These are phyloP conservation scores for Xylariaceae sp. DNA, from an alignment of 2,329 filamentous ascomycete species.

Conservation along the genomic window DNA sequence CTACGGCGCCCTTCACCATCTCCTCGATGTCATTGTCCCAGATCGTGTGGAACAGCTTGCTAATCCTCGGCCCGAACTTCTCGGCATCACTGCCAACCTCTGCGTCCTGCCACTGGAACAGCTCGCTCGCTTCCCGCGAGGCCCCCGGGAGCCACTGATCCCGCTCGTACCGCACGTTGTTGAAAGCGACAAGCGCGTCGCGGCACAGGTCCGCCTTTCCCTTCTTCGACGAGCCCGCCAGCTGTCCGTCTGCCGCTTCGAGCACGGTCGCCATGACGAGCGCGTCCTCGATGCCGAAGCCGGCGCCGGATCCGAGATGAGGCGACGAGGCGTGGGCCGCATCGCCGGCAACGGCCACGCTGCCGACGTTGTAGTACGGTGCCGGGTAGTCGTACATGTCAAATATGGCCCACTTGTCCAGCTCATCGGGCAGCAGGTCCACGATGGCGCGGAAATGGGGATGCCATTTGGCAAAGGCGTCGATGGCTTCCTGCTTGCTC, in stretches of 20 bases:
- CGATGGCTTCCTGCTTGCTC: constrained; percentile 34
- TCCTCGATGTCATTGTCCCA: constrained; percentile 26
- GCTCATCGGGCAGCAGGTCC: constrained; percentile 40
- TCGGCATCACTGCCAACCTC: constrained; percentile 15
- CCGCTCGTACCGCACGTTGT: constrained; percentile 23
- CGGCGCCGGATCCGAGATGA: constrained; percentile 52
- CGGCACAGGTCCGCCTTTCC: constrained; percentile 14
- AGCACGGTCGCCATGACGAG: constrained; percentile 27
- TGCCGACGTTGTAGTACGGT: constrained; percentile 37
- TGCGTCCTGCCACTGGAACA: constrained; percentile 26
- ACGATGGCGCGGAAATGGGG: constrained; percentile 31
- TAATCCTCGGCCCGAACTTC: constrained; percentile 18
- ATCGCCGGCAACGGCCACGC: constrained; percentile 48
- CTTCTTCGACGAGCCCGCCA: constrained; percentile 1
- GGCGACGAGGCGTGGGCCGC: constrained; percentile 53
- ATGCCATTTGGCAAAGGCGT: constrained; percentile 39
- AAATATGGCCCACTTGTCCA: constrained; percentile 54
- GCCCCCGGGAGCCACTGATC: constrained; percentile 27
- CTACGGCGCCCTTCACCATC: constrained; percentile 18
- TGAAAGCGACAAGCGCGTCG: constrained; percentile 23
- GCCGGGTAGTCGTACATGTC: constrained; percentile 43
- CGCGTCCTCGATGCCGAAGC: constrained; percentile 52
- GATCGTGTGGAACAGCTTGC: constrained; percentile 20
- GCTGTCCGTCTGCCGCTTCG: constrained; percentile 12
- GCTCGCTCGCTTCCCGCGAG: constrained; percentile 23